Evolutionary conservation across 257 asterid species (phyloP).

Genomic region (Fraxinus cuspidata): DNA sequence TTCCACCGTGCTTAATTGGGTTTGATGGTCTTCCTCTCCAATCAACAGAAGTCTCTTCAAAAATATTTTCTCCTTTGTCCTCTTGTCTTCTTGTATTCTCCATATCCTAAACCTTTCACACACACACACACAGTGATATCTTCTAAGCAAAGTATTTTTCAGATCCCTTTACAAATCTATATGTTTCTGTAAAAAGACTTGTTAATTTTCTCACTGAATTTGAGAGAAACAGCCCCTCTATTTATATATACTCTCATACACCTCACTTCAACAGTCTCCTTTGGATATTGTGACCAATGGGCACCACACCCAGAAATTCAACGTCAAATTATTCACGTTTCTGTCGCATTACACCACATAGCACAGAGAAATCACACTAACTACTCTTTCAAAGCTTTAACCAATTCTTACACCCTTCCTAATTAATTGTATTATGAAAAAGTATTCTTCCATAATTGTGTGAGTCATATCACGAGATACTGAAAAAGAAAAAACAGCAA

Average conservation of each 20-base stretch:
- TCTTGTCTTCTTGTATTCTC: conserved; percentile 33
- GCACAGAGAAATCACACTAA: background rate
- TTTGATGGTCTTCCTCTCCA: conserved; percentile 88
- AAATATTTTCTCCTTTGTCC: conserved; percentile 20
- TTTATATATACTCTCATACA: conserved; percentile 18
- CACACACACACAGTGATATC: conserved; percentile 7
- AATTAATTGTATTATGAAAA: too few species aligned
- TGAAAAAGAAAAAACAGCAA: too few species aligned
- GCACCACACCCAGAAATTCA: conserved; percentile 7
- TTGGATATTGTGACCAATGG: conserved; percentile 19
- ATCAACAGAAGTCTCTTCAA: conserved; percentile 47
- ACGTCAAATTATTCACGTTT: conserved; percentile 2
- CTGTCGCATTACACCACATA: conserved; percentile 29
- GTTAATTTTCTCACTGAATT: conserved; percentile 21
- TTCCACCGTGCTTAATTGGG: conserved; percentile 80
- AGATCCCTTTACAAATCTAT: background rate
- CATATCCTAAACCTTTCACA: conserved; percentile 29
- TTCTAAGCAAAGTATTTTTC: conserved; percentile 4
- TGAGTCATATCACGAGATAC: too few species aligned
- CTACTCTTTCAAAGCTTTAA: background rate
- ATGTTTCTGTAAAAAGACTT: background rate
- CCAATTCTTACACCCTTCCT: background rate
- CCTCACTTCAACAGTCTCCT: background rate
- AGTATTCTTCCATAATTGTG: too few species aligned
- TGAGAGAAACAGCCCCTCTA: conserved; percentile 19